These are phyloP conservation scores for Choanephora cucurbitarum DNA, from an alignment of 371 early-diverging fungal genomes.

Conservation along the genomic window DNA sequence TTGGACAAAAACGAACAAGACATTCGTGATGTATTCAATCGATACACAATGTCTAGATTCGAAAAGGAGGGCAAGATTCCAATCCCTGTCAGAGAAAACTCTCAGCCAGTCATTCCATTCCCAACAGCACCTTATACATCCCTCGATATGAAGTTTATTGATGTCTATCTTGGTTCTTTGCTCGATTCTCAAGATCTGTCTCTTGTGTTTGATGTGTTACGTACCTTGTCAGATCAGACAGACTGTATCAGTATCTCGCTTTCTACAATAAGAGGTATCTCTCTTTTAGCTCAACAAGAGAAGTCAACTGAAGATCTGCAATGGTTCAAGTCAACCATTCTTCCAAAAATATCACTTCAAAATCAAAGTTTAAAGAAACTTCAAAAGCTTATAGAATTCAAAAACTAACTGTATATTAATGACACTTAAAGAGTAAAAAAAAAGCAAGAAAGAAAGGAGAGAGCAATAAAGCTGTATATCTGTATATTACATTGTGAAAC, in stretches of 20 bases:
- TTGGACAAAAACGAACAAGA: conserved; percentile 10
- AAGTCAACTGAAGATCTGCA: conserved; percentile 17
- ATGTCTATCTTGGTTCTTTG: conserved; percentile 38
- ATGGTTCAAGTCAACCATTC: conserved; percentile 16
- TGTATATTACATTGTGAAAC: too few relatives aligned
- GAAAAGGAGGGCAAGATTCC: conserved; percentile 42
- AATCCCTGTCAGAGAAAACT: conserved; percentile 38
- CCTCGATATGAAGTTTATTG: conserved; percentile 42
- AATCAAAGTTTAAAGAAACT: conserved; percentile 14
- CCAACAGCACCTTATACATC: conserved; percentile 47
- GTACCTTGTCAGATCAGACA: conserved; percentile 32
- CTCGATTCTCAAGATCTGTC: conserved; percentile 44
- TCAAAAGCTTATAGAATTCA: conserved; percentile 3
- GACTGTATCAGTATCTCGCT: conserved; percentile 10
- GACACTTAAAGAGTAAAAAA: too few relatives aligned
- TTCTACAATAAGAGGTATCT: conserved; percentile 8
- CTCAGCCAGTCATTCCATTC: conserved; percentile 38
- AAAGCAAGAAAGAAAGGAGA: too few relatives aligned
- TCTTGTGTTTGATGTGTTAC: conserved; percentile 43
- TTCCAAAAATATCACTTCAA: conserved; percentile 15
- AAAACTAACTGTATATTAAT: not conserved
- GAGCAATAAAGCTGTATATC: too few relatives aligned
- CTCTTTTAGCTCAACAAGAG: conserved; percentile 21
- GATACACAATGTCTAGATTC: conserved; percentile 47
- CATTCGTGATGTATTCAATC: conserved; percentile 28